phyloP scores from a whole-genome alignment of 2,329 filamentous ascomycete genomes.

The Arthrobotrys megalospora region DNA sequence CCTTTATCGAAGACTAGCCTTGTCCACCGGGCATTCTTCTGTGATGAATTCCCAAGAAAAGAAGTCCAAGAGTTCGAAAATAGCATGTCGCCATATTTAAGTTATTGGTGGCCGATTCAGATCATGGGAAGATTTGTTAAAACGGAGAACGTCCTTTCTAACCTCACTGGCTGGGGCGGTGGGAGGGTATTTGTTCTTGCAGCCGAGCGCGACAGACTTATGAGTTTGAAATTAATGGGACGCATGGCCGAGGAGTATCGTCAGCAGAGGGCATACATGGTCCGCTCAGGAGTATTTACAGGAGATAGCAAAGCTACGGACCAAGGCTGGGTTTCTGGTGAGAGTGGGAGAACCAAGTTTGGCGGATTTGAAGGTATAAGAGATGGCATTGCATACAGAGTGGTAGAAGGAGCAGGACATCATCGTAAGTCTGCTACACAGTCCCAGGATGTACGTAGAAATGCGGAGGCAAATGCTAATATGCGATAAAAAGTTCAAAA shows the following conservation, averaged over 20 bases:
- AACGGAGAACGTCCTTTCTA: conserved; percentile 66
- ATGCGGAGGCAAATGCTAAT: conserved; percentile 12
- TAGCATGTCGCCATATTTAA: conserved; percentile 71
- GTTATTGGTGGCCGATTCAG: conserved; percentile 71
- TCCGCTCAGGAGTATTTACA: conserved; percentile 12
- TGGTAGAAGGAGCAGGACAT: conserved; percentile 47
- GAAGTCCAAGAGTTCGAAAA: conserved; percentile 69
- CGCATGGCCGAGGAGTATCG: conserved; percentile 41
- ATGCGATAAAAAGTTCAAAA: conserved; percentile 44
- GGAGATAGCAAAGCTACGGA: not conserved
- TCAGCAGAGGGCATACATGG: conserved; percentile 15
- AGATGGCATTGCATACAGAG: conserved; percentile 40
- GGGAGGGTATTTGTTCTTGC: conserved; percentile 46
- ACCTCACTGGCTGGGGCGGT: conserved; percentile 41
- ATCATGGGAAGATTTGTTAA: conserved; percentile 70
- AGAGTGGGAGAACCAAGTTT: not conserved
- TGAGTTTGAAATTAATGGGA: conserved; percentile 47
- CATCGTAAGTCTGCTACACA: conserved; percentile 23
- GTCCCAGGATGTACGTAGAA: not conserved
- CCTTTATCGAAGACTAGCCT: conserved; percentile 72
- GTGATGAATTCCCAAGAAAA: conserved; percentile 67
- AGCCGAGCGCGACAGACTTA: conserved; percentile 37
- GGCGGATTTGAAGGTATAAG: conserved; percentile 34
- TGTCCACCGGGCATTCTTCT: conserved; percentile 72
- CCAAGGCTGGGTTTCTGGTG: conserved; percentile 12